Evolutionary conservation across 108 stramenopile genomes (phyloP), one percentile per base, ranked within the genome.

Genomic region (Cyclostephanos tholiformis): DNA sequence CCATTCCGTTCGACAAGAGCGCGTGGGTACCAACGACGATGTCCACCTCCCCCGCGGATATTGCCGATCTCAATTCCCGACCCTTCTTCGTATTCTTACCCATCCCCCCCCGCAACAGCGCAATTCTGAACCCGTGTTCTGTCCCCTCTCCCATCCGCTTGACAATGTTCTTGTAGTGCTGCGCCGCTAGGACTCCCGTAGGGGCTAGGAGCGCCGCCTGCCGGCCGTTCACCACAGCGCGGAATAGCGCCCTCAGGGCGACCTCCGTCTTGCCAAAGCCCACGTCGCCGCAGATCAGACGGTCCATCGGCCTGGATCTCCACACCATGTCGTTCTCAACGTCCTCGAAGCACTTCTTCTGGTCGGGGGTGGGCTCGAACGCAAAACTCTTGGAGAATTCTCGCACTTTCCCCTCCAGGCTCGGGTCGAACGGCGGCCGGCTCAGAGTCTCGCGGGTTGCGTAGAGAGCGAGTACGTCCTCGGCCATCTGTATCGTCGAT

Each of bases 181-280:
- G 97, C 7, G 92, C 90, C 14, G 98, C 98, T 26, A 98, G 75
- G 4, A 97, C 91, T 27, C 91, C 94, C 14, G 98, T 97, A 2
- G 98, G 98, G 1, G 96, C 95, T 35, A 98, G 70, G 55, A 98
- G 76, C 4, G 94, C 97, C n/a, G 92, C 93, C 74, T 98, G 98
- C 43, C 88, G 75, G 4, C 93, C 90, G 77, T 95, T 93, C 20
- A 68, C 83, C 11, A 97, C 90, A 26, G 85, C 72, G 20, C 97
- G 92, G 66, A 80, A 93, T 26, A 97, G 57, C 27, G 98, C 97
- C 44, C 97, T 84, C 48, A 97, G 65, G 13, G 98, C 98, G 1
- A 98, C 94, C 71, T 97, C 97, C 6, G 98, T 98, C 79, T 98
- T 98, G 23, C 98, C 98, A 68, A 97, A 98, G n/a, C 98, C 98